Base-by-base conservation (phyloP, 1,284 basidiomycete species). In the Hymenochaete sp. region DNA sequence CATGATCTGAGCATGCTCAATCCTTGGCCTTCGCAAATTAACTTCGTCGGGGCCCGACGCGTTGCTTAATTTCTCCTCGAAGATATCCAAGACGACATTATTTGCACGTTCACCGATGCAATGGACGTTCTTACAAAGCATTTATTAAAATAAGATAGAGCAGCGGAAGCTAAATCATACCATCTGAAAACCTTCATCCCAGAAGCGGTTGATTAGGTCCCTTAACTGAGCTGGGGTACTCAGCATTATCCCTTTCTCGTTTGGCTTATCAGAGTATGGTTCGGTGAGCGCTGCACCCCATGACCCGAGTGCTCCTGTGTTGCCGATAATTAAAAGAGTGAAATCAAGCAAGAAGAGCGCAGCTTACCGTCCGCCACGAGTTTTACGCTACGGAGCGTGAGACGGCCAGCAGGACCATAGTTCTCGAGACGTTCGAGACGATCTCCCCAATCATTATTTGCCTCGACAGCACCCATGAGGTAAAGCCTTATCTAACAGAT, bases 91-190 rank as follows among this genome's bases (percentile, higher is more conserved):
- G 0, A 88, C 77, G 16, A 85, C 69, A 32, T 82, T 72, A 59
- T 93, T 95, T 25, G 90, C 91, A 37, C 79, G 75, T 57, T 97
- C 93, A 1, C 93, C 93, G 21, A 96, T 96, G 44, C 86, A 89
- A 57, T 97, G 92, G 9, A 89, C 77, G 52, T 89, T 90, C 84
- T 90, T 39, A 21, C 31, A n/a, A 6, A 16, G 16, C 44, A 35
- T 21, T 25, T 13, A 36, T 7, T 36, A 21, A 14, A n/a, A 18
- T 10, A 13, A 25, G 27, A 18, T 28, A 18, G 39, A 13, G 27
- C 18, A 28, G 19, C 26, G 46, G 40, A 16, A 21, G 22, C 36
- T 36, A 21, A 8, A 27, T 62, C 80, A 50, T 57, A 90, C 87
- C 46, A 82, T 74, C 60, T 82, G 79, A 72, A 80, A 82, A 0